Base-by-base conservation (phyloP, 805 yeast species). In the Wickerhamiella azyma region DNA sequence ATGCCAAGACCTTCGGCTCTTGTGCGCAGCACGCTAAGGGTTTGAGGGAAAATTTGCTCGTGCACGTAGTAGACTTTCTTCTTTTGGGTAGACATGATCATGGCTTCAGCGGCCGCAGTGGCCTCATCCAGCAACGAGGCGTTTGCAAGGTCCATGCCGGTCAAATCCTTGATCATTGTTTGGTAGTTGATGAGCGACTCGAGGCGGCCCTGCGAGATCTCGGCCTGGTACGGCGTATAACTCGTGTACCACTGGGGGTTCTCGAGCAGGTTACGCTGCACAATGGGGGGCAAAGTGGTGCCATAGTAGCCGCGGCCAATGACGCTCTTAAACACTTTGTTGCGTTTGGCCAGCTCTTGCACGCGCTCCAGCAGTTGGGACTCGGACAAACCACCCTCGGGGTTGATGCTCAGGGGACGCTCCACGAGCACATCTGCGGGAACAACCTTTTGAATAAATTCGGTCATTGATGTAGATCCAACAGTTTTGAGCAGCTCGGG, bases 161-260 rank as follows among this genome's bases (percentile, higher is more conserved):
- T 92, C 53, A 92, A 71, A 50, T 92, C 94, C 26, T 86, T 66
- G 13, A 92, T 71, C 58, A 89, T 70, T n/a, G 98, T 92, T 67
- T 92, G 98, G 67, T 75, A 92, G 65, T 92, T 92, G 51, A 92
- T 68, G 51, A 92, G 68, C 18, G 92, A 77, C 66, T 89, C 95
- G 56, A 92, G 72, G 56, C 98, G 77, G 46, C 98, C 98, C 66
- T 92, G 98, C 1, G 96, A 82, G 48, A 92, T 88, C 63, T 92
- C 98, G 0, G 98, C 96, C 67, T 92, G 98, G 64, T 92, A 92
- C 30, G 98, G 98, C 19, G 98, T 92, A 63, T 92, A 92, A 1
- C 96, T 85, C 17, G 98, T 92, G 70, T 92, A 92, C 98, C 98
- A 92, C 60, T 86, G 95, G 5, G 98, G 98, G 50, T 81, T 77